Evolutionary conservation across 202 grass and related monocot species (phyloP), one percentile per base, ranked within the genome.

Genomic region (Eragrostis tef): DNA sequence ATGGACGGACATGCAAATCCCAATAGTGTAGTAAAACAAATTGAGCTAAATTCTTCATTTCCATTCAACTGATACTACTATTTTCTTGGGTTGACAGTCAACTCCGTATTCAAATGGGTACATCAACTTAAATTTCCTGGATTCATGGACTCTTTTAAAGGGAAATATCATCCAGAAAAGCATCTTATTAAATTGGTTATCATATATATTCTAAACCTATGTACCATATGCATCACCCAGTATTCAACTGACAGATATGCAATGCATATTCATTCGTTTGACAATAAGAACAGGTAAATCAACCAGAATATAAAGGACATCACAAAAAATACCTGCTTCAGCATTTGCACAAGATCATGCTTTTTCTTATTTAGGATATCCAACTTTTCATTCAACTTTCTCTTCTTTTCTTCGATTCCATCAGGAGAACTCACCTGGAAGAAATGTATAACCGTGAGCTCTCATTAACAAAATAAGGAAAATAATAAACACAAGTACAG

Each of bases 301-400:
- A n/a, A 73, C 17, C 10, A 71, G 25, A 84, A 77, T 78, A 89
- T 3, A 65, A 19, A 64, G 53, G 43, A 25, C 52, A n/a, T 8
- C 27, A 45, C 17, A 85, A 77, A 42, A 29, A 46, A 77, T 91
- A 98, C 96, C 90, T 96, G 96, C 89, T 99, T 99, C 79, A 99
- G 81, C 96, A 99, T 96, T 87, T 96, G 96, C 58, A 99, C 96
- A 62, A 99, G 96, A 71, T 95, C 90, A 41, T 99, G 96, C 46
- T 99, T 96, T 73, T 96, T 99, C 83, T 92, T 90, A 48, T 93
- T 96, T 64, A 99, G 65, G 17, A 77, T 67, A 11, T 90, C 90
- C 42, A 99, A 84, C 54, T 96, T 93, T 45, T 92, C 90, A 29
- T 87, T 90, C 74, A 99, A 63, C 44, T 93, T 88, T 60, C 6